A percentile compares a stretch with the other conserved stretches of the same genome.
Evolutionary conservation across 257 asterid genomes (phyloP).

Genomic region (Solanum boliviense): DNA sequence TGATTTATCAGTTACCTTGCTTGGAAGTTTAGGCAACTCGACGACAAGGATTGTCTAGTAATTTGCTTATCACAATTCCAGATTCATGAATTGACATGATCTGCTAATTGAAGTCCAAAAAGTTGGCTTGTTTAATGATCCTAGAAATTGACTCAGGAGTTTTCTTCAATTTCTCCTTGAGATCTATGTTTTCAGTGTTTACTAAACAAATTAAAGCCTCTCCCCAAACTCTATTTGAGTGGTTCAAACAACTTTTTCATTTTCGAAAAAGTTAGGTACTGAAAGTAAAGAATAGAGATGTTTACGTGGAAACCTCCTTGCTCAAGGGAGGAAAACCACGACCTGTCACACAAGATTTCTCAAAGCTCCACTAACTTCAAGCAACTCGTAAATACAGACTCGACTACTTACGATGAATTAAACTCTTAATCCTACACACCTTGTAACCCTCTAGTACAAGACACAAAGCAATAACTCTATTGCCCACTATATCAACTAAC

Average conservation of each 20-base stretch:
- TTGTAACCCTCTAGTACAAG: not conserved
- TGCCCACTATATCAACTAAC: too few species aligned
- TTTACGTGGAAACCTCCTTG: too few species aligned
- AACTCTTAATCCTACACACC: not conserved
- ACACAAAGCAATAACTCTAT: too few species aligned
- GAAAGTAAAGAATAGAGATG: too few species aligned
- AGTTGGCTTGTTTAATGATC: slow-evolving; percentile 28
- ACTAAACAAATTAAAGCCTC: too few species aligned
- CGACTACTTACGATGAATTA: not conserved
- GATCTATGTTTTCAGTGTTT: too few species aligned
- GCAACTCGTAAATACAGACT: not conserved
- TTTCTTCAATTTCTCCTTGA: too few species aligned
- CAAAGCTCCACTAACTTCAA: not conserved
- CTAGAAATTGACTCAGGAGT: not conserved
- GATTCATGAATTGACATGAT: not conserved
- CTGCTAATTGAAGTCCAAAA: not conserved
- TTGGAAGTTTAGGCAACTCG: not conserved
- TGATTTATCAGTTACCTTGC: not conserved
- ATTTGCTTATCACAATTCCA: not conserved
- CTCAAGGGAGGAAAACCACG: not conserved
- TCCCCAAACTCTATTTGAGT: too few species aligned
- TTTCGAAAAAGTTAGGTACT: too few species aligned
- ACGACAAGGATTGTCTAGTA: not conserved
- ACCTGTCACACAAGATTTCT: not conserved
- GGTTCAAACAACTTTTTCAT: too few species aligned